Evolutionary conservation across 2,329 filamentous ascomycete species (phyloP).

Genomic region (Kalaharituber pfeilii): DNA sequence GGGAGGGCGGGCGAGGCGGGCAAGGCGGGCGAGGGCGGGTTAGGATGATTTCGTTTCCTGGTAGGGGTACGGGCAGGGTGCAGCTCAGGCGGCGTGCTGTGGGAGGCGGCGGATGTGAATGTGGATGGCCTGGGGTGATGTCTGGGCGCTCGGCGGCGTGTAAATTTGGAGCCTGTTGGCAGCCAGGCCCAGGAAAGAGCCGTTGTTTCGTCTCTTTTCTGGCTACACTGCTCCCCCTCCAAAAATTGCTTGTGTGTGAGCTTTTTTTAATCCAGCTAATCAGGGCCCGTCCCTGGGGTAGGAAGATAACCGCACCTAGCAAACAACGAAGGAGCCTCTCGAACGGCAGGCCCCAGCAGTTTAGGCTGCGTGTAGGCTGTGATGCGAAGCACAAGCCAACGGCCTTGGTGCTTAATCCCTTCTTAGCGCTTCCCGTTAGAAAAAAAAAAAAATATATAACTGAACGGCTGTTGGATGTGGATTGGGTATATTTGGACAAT

Average conservation of each 20-base stretch:
- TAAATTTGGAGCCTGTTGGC: neutral
- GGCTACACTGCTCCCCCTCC: no score
- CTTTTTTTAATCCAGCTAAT: constrained; percentile 1
- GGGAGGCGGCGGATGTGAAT: neutral
- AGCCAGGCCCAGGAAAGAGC: neutral
- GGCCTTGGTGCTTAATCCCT: neutral
- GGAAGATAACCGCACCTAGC: neutral
- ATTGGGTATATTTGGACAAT: neutral
- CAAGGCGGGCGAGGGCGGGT: neutral
- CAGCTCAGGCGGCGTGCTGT: neutral
- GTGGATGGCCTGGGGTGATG: neutral
- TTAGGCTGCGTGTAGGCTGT: neutral
- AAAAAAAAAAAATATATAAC: neutral
- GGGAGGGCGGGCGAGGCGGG: neutral
- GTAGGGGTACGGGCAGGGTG: neutral
- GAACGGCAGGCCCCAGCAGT: neutral
- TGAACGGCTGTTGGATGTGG: neutral
- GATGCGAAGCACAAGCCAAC: neutral
- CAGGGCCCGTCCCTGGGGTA: neutral
- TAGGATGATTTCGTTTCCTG: constrained; percentile 2
- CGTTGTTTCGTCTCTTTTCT: neutral
- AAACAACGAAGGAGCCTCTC: neutral
- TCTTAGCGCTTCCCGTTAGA: constrained; percentile 3
- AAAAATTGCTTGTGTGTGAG: neutral
- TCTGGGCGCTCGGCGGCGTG: neutral